Base-by-base conservation (phyloP, 2,329 filamentous ascomycete genomes). In the Albifimbria verrucaria region DNA sequence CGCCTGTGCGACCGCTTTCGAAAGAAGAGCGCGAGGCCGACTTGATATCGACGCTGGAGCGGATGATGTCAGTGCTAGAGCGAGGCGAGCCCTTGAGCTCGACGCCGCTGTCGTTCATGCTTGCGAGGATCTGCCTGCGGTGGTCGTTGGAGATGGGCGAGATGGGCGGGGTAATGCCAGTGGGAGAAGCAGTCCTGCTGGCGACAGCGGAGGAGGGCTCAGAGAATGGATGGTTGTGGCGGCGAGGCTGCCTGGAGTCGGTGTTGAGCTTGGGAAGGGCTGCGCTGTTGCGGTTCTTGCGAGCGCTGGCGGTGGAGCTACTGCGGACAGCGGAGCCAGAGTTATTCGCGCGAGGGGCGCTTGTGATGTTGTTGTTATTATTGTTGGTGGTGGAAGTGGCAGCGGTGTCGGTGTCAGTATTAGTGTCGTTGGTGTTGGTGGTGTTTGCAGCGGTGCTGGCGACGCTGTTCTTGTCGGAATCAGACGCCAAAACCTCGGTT, bases 1-100 rank as follows among this genome's bases (percentile, higher is more conserved):
- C 64, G 48, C 62, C 66, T 39, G 69, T 72, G 48, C 68, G 68
- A 23, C 64, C 63, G 52, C 70, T 72, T 28, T 73, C 71, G n/a
- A 68, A 59, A 17, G 68, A 70, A 9, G 64, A 60, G 47, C 60
- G 59, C 4, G 56, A 57, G 21, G 44, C 20, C 18, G 18, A 23
- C 9, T 23, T 47, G 44, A 47, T 55, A 43, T 67, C 65, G 52
- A 62, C 51, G 50, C 64, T 65, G 23, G 61, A 65, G 22, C 63
- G 61, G 7, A 55, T 26, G 57, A 58, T 57, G 53, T 68, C 65
- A 56, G 67, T 57, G 53, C 65, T 68, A 50, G 67, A 68, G 32
- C 65, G 57, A 42, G 60, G 59, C 17, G 67, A 64, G 56, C 58
- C 57, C 51, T 57, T 62, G 22, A 68, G 62, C 50, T 70, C 68